A percentile compares a stretch with the other conserved stretches of the same genome.
These are phyloP conservation scores for Cordyceps sp. DNA, from an alignment of 2,329 filamentous ascomycete genomes.

Conservation along the genomic window DNA sequence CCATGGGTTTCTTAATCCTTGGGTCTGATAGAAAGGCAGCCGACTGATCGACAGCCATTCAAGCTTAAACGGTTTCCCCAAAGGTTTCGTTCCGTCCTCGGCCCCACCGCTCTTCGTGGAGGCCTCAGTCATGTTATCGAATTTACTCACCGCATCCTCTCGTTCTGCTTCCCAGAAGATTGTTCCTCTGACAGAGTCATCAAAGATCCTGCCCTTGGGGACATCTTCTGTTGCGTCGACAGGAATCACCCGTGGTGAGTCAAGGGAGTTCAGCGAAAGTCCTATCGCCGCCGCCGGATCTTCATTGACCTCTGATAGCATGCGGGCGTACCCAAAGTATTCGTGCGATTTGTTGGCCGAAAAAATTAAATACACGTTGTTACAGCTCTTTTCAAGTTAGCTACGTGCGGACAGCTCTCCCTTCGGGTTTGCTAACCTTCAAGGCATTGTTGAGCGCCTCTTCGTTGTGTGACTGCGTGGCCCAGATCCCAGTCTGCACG, in stretches of 20 bases:
- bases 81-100: conserved; percentile 44
- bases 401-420: no score
- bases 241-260: conserved; percentile 62
- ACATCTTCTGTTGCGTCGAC: conserved; percentile 64
- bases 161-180: conserved; percentile 88
- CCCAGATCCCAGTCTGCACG: conserved; percentile 78
- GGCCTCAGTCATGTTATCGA: conserved; percentile 24
- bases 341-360: conserved; percentile 96
- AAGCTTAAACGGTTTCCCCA: conserved; percentile 82
- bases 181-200: conserved; percentile 82
- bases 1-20: conserved; percentile 81
- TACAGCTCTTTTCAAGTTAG: conserved; percentile 38
- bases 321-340: conserved; percentile 88
- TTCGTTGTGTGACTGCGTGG: conserved; percentile 89
- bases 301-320: conserved; percentile 70
- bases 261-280: conserved; percentile 50
- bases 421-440: conserved; percentile 34
- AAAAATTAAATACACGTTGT: conserved; percentile 83
- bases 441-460: conserved; percentile 68
- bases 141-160: conserved; percentile 30
- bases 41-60: conserved; percentile 76
- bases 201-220: conserved; percentile 74
- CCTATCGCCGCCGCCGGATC: conserved; percentile 54
- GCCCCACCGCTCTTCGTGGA: conserved; percentile 20
- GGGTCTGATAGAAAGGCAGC: conserved; percentile 76